Evolutionary conservation across 352 stramenopile genomes (phyloP), one percentile per base, ranked within the genome.

Genomic region (Pythium biforme): DNA sequence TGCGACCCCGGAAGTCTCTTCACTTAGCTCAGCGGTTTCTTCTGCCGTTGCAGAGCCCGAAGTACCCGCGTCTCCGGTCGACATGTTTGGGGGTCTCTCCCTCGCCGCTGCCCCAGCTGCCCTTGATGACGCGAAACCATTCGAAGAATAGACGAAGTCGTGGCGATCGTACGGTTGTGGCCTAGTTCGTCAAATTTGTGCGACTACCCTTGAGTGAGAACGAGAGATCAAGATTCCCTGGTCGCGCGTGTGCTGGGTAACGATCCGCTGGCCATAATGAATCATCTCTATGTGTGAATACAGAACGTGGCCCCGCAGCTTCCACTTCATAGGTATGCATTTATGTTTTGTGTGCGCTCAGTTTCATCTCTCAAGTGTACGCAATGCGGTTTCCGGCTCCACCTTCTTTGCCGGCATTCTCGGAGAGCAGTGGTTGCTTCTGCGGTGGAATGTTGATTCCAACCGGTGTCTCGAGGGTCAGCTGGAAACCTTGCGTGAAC

Each of bases 21-120:
- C 31, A 34, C 31, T 34, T 10, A 34, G 31, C 31, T 34, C 31
- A 34, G 5, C 31, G 5, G 31, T 34, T 5, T 14, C 34, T 4
- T 40, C 34, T 17, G 12, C 40, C 23, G 23, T 54, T 14, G 47
- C 10, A 9, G 31, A 55, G 9, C n/a, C 22, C 1, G 52, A 47
- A 14, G 52, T 25, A 39, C 52, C 37, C 23, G 17, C 52, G 0
- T 59, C 55, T 33, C 43, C 55, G 5, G 43, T 47, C 20, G 61
- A 62, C 37, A 59, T 68, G 33, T 68, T 68, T 37, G 61, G 61
- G 9, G 53, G 61, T 25, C 53, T 68, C n/a, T 59, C 53, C 12
- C 39, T 68, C 15, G 37, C 61, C 0, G 31, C 45, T 22, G 4
- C 34, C 12, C 26, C 48, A 6, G n/a, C 25, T 27, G 41, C 29